A percentile compares a stretch with the other conserved stretches of the same genome.
Conservation (phyloP, 179 eudicot species). For the Nepenthes alata region DNA sequence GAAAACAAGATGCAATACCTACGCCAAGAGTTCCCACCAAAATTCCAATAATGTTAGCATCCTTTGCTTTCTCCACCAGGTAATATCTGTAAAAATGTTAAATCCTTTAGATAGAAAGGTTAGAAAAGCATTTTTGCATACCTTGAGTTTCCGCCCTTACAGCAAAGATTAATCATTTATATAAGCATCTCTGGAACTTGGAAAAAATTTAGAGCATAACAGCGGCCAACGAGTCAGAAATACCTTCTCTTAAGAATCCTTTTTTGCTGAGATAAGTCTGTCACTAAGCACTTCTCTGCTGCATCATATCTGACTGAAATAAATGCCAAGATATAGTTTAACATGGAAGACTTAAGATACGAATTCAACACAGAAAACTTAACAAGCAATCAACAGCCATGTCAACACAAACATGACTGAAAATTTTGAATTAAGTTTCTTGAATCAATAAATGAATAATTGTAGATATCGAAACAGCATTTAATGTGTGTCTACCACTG, state of each 20-base stretch:
- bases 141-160: not conserved
- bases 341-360: not conserved
- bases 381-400: not conserved
- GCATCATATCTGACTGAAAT: conserved; percentile 88
- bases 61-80: conserved; percentile 95
- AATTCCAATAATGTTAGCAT: conserved; percentile 86
- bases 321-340: conserved; percentile 12
- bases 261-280: conserved; percentile 54
- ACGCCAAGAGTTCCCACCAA: conserved; percentile 98
- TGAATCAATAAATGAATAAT: too few relatives aligned
- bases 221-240: not conserved
- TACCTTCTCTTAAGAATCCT: conserved; percentile 92
- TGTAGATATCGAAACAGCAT: too few relatives aligned
- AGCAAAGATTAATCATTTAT: not conserved
- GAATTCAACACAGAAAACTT: not conserved
- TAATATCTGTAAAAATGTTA: conserved; percentile 52
- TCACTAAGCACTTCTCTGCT: conserved; percentile 33
- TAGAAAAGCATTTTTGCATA: not conserved
- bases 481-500: too few relatives aligned
- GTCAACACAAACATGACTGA: not conserved
- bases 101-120: not conserved
- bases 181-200: not conserved
- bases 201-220: not conserved
- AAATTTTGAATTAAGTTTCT: too few relatives aligned
- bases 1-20: conserved; percentile 32